These are phyloP conservation scores for Pichia sp. DNA, from an alignment of 1,139 yeast genomes.

Conservation along the genomic window DNA sequence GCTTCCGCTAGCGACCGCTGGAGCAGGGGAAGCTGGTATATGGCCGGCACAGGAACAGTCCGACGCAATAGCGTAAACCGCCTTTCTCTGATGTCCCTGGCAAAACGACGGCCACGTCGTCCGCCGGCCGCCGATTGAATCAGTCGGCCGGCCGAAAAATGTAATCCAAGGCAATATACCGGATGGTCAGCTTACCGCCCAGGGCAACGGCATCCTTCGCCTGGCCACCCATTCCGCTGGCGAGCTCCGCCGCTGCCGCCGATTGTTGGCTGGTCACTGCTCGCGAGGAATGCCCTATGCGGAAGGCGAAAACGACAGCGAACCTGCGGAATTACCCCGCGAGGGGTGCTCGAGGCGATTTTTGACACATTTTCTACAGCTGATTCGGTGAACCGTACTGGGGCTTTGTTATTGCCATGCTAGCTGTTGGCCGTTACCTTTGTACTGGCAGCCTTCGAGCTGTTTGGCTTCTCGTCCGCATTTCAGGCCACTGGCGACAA, in stretches of 20 bases:
- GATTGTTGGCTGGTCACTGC: background rate
- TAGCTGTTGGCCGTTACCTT: background rate
- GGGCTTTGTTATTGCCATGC: background rate
- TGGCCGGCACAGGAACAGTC: no score
- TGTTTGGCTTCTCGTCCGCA: no score
- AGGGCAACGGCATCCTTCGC: no score
- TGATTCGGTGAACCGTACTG: background rate
- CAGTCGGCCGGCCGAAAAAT: background rate
- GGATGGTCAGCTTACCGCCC: no score
- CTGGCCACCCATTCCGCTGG: background rate
- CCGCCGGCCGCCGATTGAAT: background rate
- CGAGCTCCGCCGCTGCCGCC: background rate
- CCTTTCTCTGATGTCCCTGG: background rate
- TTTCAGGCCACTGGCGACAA: no score
- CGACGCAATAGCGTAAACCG: background rate
- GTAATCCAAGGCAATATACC: no score
- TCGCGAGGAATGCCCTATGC: conserved; percentile 1
- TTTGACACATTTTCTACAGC: conserved; percentile 2
- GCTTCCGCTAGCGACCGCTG: no score
- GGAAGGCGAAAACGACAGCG: background rate
- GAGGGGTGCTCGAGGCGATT: background rate
- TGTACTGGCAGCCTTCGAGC: background rate
- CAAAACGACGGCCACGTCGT: background rate
- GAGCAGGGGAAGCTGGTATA: no score
- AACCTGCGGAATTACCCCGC: background rate